A percentile compares a stretch with the other conserved stretches of the same genome.
These are phyloP conservation scores for Leccinum huronense DNA, from an alignment of 1,284 basidiomycete species.

Conservation along the genomic window DNA sequence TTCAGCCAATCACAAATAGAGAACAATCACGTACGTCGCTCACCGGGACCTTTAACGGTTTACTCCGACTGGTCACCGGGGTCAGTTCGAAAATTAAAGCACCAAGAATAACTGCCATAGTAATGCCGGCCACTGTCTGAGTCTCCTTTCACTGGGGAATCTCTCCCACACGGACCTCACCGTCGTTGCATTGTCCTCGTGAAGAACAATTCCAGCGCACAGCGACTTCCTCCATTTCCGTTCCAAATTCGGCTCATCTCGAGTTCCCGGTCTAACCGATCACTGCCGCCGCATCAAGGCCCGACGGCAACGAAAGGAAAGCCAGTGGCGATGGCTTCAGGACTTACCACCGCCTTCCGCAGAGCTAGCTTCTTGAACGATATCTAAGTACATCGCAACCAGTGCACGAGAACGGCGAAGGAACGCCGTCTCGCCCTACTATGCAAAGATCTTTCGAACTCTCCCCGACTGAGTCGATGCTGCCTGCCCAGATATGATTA, in stretches of 20 bases:
- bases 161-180: neutral
- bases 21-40: neutral
- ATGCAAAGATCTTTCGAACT: neutral
- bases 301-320: neutral
- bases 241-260: neutral
- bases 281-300: neutral
- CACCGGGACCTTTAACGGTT: neutral
- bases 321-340: neutral
- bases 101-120: neutral
- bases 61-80: neutral
- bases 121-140: neutral
- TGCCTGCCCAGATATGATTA: neutral
- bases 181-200: neutral
- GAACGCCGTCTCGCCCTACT: neutral
- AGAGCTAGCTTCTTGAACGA: neutral
- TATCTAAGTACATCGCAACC: neutral
- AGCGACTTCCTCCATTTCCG: neutral
- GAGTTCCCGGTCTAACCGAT: neutral
- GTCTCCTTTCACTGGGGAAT: neutral
- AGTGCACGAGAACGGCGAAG: neutral
- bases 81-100: neutral
- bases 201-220: neutral
- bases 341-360: neutral
- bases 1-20: conserved; percentile 10
- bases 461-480: neutral